Evolutionary conservation across 176 grass and related monocot species (phyloP).

Genomic region (Raddia distichophylla): DNA sequence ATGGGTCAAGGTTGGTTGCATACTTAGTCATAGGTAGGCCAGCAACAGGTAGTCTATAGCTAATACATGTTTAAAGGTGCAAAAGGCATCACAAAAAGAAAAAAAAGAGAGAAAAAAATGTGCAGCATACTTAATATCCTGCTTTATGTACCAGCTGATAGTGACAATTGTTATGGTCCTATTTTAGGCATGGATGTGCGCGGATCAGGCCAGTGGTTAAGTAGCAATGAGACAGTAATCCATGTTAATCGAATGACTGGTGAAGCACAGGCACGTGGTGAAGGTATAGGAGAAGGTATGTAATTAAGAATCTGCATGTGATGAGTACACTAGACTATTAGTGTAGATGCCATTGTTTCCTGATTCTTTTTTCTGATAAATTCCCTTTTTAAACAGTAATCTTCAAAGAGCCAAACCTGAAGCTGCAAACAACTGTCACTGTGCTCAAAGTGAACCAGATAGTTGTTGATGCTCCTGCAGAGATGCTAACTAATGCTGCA

Average conservation of each 20-base stretch:
- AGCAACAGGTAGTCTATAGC: constrained; percentile 5
- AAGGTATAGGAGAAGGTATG: constrained; percentile 82
- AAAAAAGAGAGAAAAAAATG: background rate
- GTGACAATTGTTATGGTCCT: background rate
- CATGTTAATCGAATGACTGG: constrained; percentile 67
- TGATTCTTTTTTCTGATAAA: constrained; percentile 17
- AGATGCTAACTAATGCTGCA: constrained; percentile 73
- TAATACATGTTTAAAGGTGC: constrained; percentile 20
- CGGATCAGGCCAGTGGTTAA: constrained; percentile 73
- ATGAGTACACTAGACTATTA: constrained; percentile 16
- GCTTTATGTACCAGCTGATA: constrained; percentile 1
- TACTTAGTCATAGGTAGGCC: background rate
- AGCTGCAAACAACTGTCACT: constrained; percentile 65
- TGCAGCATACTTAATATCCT: constrained; percentile 17
- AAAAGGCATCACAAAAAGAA: background rate
- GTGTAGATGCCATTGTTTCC: constrained; percentile 3
- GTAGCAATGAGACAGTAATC: constrained; percentile 77
- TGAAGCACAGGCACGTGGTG: constrained; percentile 69
- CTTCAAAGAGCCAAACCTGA: constrained; percentile 67
- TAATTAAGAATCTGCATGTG: constrained; percentile 14
- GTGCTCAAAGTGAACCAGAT: constrained; percentile 77
- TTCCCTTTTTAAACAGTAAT: constrained; percentile 60
- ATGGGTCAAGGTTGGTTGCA: background rate
- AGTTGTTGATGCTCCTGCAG: constrained; percentile 59
- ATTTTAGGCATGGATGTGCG: constrained; percentile 49